Base-by-base conservation (phyloP, 169 alveolate species). In the Eimeria acervulina region DNA sequence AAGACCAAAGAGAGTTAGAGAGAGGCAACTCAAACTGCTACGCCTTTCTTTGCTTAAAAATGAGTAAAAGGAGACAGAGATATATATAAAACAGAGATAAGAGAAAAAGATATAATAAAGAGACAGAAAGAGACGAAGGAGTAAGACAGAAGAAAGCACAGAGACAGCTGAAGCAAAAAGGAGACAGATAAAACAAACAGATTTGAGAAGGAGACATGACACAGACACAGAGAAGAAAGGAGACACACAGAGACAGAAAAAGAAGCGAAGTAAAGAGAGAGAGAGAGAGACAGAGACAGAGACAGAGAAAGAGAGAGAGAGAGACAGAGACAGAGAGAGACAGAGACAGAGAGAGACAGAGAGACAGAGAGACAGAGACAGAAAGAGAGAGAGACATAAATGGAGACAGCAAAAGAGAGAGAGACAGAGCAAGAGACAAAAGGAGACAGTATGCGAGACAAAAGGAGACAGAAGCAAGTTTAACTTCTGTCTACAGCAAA, bases 401-500 rank as follows among this genome's bases (percentile, higher is more conserved):
- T 7, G 10, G 15, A 17, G 15, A 23, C 5, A 10, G n/a, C 10
- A 55, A 26, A 12, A 12, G 2, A 17, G 5, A 55, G 26, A 55
- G n/a, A 55, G n/a, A 55, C n/a, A 55, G 66, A 17, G n/a, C 15
- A 17, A 66, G 42, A 66, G 10, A n/a, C 42, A 66, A n/a, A 19
- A 28, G 42, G 19, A 66, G 42, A 8, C 36, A 66, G 42, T 23
- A n/a, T 23, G n/a, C 4, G 13, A 12, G 66, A 55, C 13, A 55
- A 26, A 12, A 55, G 66, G n/a, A 7, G 66, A 55, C n/a, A 55
- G 66, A 63, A 63, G 12, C 55, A 6, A 63, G 31, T 4, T 10
- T 17, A 63, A 63, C 5, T 10, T 63, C n/a, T 8, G 31, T 33
- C 88, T 96, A 98, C 31, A 98, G 95, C 51, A 98, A 96, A 40